phyloP scores from a whole-genome alignment of 768 basidiomycete species.

The Amanita inopinata region DNA sequence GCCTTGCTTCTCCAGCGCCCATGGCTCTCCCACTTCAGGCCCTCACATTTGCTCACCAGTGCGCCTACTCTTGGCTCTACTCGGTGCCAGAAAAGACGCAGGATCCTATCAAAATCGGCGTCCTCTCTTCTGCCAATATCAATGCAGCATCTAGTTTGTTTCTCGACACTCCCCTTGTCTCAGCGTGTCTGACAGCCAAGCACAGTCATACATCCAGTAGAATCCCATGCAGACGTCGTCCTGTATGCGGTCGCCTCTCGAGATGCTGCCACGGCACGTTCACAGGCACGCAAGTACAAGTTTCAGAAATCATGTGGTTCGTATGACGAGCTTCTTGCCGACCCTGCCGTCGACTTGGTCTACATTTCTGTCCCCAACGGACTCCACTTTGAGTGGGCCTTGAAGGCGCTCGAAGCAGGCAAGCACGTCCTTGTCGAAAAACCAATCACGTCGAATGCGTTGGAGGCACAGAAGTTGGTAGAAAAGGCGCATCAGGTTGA shows the following conservation, averaged over 20 bases:
- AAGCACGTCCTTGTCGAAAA: constrained; percentile 65
- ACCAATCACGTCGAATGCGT: constrained; percentile 40
- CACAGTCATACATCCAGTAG: constrained; percentile 19
- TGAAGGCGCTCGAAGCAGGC: constrained; percentile 52
- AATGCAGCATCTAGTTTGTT: constrained; percentile 16
- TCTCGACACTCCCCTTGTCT: not conserved
- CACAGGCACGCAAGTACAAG: constrained; percentile 38
- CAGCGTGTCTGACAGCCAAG: not conserved
- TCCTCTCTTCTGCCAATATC: constrained; percentile 20
- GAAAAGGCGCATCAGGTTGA: constrained; percentile 37
- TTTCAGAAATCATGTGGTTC: constrained; percentile 39
- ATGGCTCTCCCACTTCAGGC: constrained; percentile 19
- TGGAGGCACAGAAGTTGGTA: constrained; percentile 46
- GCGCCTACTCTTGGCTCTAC: constrained; percentile 15
- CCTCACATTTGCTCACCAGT: constrained; percentile 17
- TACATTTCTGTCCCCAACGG: constrained; percentile 49
- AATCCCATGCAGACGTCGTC: constrained; percentile 21
- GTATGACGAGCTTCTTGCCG: constrained; percentile 31
- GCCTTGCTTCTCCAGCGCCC: not conserved
- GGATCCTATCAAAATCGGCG: constrained; percentile 18
- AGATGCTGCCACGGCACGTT: constrained; percentile 26
- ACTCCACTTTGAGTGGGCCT: constrained; percentile 61
- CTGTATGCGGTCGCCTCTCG: constrained; percentile 23
- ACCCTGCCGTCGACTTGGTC: constrained; percentile 36
- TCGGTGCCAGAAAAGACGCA: constrained; percentile 15